These are phyloP conservation scores for Coprinellus aureogranulatus DNA, from an alignment of 768 basidiomycete genomes.

Conservation along the genomic window DNA sequence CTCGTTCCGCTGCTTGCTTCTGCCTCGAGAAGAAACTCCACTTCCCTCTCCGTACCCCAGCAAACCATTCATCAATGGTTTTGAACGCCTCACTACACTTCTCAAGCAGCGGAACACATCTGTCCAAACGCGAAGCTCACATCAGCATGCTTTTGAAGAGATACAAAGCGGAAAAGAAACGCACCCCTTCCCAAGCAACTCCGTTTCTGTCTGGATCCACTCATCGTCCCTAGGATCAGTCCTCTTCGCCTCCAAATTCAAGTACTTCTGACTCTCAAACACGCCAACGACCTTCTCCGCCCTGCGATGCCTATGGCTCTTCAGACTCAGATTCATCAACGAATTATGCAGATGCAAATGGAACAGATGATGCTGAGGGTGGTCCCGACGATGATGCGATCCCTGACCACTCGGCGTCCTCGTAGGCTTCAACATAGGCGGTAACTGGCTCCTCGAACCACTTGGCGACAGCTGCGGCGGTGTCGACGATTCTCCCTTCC, in stretches of 20 bases:
- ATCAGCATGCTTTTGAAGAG: not conserved
- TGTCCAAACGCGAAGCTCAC: slow-evolving; percentile 10
- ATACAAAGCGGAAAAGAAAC: not conserved
- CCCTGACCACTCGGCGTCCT: not conserved
- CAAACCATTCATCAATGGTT: slow-evolving; percentile 52
- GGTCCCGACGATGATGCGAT: slow-evolving; percentile 17
- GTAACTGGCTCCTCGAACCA: not conserved
- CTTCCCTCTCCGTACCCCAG: slow-evolving; percentile 31
- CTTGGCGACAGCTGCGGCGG: not conserved
- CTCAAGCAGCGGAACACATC: slow-evolving; percentile 54
- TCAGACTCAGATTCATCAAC: slow-evolving; percentile 36
- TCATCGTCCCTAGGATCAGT: slow-evolving; percentile 46
- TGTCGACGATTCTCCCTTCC: not conserved
- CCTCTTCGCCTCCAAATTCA: slow-evolving; percentile 62
- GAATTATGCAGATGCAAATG: slow-evolving; percentile 38
- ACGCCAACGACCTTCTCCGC: slow-evolving; percentile 63
- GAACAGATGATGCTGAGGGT: slow-evolving; percentile 30
- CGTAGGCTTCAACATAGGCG: not conserved
- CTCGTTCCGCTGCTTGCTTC: slow-evolving; percentile 26
- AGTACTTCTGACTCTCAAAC: slow-evolving; percentile 69
- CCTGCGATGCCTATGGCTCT: slow-evolving; percentile 22
- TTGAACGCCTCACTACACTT: slow-evolving; percentile 37
- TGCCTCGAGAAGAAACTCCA: slow-evolving; percentile 38
- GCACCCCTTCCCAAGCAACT: slow-evolving; percentile 45
- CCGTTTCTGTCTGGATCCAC: slow-evolving; percentile 41